Evolutionary conservation across 192 early-diverging fungal species (phyloP).

Genomic region (Coemansia sp.): DNA sequence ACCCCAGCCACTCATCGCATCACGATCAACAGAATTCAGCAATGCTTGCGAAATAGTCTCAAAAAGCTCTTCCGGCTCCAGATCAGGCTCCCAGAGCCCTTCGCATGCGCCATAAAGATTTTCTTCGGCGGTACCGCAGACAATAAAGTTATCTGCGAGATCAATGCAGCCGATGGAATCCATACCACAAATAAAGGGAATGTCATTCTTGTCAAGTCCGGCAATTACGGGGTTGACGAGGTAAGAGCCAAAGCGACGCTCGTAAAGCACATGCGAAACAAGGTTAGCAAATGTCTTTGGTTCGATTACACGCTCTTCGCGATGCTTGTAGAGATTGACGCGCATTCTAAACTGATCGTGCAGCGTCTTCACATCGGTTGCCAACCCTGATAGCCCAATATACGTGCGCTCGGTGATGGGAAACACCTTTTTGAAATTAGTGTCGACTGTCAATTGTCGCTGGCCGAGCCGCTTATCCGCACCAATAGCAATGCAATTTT

Average conservation of each 20-base stretch:
- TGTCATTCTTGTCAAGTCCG: conserved; percentile 84
- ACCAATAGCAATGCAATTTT: conserved; percentile 98
- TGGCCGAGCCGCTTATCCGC: conserved; percentile 92
- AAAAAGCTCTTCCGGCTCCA: conserved; percentile 96
- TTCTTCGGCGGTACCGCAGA: conserved; percentile 81
- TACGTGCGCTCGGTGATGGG: conserved; percentile 80
- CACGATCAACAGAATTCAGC: conserved; percentile 92
- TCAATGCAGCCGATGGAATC: conserved; percentile 96
- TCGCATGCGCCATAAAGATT: conserved; percentile 97
- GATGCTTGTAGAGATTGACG: conserved; percentile 93
- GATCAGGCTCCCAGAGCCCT: conserved; percentile 94
- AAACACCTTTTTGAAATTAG: conserved; percentile 95
- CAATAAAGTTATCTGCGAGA: conserved; percentile 93
- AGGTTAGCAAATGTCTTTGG: conserved; percentile 91
- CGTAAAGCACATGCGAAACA: conserved; percentile 95
- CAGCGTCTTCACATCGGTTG: conserved; percentile 96
- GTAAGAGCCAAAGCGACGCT: conserved; percentile 93
- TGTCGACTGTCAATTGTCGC: conserved; percentile 90
- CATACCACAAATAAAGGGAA: conserved; percentile 92
- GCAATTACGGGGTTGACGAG: conserved; percentile 94
- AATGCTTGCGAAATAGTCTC: conserved; percentile 95
- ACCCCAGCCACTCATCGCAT: conserved; percentile 95
- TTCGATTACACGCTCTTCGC: conserved; percentile 94
- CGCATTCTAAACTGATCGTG: conserved; percentile 87
- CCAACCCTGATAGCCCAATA: conserved; percentile 91